Evolutionary conservation across 129 eudicot genomes (phyloP), one percentile per base, ranked within the genome.

Genomic region (Mikania micrantha): DNA sequence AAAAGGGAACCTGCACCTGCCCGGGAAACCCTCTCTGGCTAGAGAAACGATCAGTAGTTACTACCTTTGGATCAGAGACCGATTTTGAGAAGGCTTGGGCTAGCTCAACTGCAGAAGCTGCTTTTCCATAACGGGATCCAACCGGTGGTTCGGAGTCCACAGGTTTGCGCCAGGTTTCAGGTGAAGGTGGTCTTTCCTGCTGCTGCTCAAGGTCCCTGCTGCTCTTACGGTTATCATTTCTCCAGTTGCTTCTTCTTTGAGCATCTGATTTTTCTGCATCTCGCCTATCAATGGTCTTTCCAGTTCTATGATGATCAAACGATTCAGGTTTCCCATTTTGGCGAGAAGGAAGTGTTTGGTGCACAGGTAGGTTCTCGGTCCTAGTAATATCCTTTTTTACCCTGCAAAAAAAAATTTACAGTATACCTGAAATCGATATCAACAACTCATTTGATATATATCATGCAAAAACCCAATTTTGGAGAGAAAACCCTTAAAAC

Each of bases 151-250:
- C 67, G 32, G 77, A 79, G 28, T 89, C 97, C 48, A 83, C 78
- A 0, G 99, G 99, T 69, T 85, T 94, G 48, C 99, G 88, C 97
- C 99, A 94, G 9, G 97, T 89, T 74, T 90, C 99, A 7, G 99
- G 99, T 20, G 99, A 89, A n/a, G 95, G 94, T 1, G 86, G 82
- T 77, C 99, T 80, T 80, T 88, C 94, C 60, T 56, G 86, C 64
- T 67, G 79, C 57, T 69, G 86, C 65, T 84, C 95, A 64, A 70
- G 61, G 28, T 85, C 88, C 42, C 79, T 49, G 76, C 75, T 72
- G 75, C 82, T 85, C 61, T 82, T 91, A 65, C 83, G 72, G 41
- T 79, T 85, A 35, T 92, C 95, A 45, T 44, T 86, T 59, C 86
- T 80, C 88, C 89, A 80, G 71, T 85, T 94, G 85, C 80, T 89